Evolutionary conservation across 768 basidiomycete genomes (phyloP).

Genomic region (Gyrodon lividus): DNA sequence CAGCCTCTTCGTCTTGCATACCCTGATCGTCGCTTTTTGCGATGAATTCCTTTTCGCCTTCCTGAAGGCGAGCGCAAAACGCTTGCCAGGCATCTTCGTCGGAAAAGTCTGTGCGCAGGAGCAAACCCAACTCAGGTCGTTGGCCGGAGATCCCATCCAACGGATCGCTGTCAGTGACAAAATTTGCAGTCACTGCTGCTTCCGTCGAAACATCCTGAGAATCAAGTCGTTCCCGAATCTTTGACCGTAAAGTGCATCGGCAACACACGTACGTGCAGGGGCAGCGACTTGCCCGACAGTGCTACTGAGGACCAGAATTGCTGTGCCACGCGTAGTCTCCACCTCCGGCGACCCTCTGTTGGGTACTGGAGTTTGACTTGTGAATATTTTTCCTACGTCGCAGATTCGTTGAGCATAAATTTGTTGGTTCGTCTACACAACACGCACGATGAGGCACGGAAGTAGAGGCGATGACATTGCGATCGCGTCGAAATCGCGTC

Average conservation of each 20-base stretch:
- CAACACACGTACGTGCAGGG: slow-evolving; percentile 8
- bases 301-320: slow-evolving; percentile 43
- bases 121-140: slow-evolving; percentile 52
- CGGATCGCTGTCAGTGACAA: slow-evolving; percentile 49
- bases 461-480: slow-evolving; percentile 22
- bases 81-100: slow-evolving; percentile 63
- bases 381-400: slow-evolving; percentile 41
- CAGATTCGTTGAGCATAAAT: slow-evolving; percentile 7
- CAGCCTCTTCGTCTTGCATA: slow-evolving; percentile 23
- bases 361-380: slow-evolving; percentile 45
- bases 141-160: slow-evolving; percentile 47
- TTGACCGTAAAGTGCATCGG: neutral
- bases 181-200: slow-evolving; percentile 21
- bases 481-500: neutral
- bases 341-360: slow-evolving; percentile 54
- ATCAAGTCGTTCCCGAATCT: slow-evolving; percentile 1
- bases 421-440: neutral
- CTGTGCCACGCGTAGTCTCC: slow-evolving; percentile 51
- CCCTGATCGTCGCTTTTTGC: slow-evolving; percentile 23
- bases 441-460: slow-evolving; percentile 22
- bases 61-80: slow-evolving; percentile 50
- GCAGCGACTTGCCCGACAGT: slow-evolving; percentile 23
- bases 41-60: slow-evolving; percentile 57
- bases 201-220: slow-evolving; percentile 16
- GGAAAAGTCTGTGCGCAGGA: slow-evolving; percentile 74